These are phyloP conservation scores for Hibiscus tridactylites DNA, from an alignment of 345 rosid species.

Conservation along the genomic window DNA sequence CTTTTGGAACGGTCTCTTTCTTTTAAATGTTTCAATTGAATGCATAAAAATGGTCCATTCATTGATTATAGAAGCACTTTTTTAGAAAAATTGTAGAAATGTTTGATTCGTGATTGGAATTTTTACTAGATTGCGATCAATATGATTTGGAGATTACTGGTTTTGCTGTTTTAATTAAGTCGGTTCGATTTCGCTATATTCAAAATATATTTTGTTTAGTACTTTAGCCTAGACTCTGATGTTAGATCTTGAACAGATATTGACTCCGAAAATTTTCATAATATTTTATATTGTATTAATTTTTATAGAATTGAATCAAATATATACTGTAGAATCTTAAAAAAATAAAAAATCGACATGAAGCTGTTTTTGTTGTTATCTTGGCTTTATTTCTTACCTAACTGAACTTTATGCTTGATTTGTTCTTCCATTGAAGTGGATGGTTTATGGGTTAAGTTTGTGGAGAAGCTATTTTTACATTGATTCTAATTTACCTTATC, in stretches of 20 bases:
- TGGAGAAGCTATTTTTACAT: background rate
- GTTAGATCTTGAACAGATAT: no score
- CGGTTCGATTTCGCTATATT: background rate
- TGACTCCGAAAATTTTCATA: background rate
- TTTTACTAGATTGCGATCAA: background rate
- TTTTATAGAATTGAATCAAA: no score
- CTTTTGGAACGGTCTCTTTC: background rate
- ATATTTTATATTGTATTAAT: no score
- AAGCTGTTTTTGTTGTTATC: constrained; percentile 8
- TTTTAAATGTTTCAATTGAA: background rate
- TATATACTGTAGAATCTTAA: no score
- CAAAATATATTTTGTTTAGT: no score
- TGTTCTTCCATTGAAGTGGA: background rate
- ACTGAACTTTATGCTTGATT: background rate
- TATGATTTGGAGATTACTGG: background rate
- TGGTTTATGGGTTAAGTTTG: background rate
- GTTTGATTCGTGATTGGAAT: background rate
- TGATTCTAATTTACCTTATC: background rate
- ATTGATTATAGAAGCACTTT: background rate
- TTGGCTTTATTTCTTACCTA: background rate
- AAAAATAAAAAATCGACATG: background rate
- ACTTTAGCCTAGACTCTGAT: no score
- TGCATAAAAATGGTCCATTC: background rate
- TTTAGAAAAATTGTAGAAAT: background rate
- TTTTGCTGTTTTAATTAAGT: background rate